Evolutionary conservation across 768 basidiomycete genomes (phyloP), one percentile per base, ranked within the genome.

Genomic region (Termitomyces eurrhizus): DNA sequence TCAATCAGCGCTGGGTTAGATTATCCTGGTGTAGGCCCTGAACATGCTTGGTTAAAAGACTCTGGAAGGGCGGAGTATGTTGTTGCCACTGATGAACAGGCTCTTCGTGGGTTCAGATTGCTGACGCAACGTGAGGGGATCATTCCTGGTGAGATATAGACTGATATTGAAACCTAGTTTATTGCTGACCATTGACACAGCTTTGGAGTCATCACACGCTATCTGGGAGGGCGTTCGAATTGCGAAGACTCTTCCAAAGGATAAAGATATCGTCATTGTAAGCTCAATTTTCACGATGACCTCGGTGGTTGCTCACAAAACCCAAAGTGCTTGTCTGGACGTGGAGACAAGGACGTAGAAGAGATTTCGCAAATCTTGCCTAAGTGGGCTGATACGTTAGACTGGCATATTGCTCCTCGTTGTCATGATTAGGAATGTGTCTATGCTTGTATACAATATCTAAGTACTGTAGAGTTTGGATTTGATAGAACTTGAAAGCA

Each of bases 301-400:
- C 32, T 3, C 11, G 9, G 21, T 9, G 32, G 13, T 58, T 33
- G 62, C 54, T 65, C 35, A 61, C 33, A 12, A 4, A 37, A 7
- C 33, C 29, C 3, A 29, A 61, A 95, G 92, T 97, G 94, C 69
- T 78, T 98, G 55, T 95, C 93, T 57, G 96, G 96, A 53, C 86
- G 96, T 63, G 97, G 97, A 18, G 95, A 98, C 74, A 98, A 98
- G 75, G 96, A 99, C 69, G 97, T 99, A 4, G 91, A 96, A 65
- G 91, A 98, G 69, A 95, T 99, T 59, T 94, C 90, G n/a, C 78
- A 95, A 67, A 78, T 98, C 44, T 79, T 99, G 58, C 96, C 96
- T 12, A 92, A 96, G 74, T 98, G 95, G 96, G 94, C 91, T 12
- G 89, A 97, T 68, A 87, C 76, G 66, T 82, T 98, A 39, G 91